Evolutionary conservation across 2,329 filamentous ascomycete genomes (phyloP), one percentile per base, ranked within the genome.

Genomic region (Stagonosporopsis rhizophila): DNA sequence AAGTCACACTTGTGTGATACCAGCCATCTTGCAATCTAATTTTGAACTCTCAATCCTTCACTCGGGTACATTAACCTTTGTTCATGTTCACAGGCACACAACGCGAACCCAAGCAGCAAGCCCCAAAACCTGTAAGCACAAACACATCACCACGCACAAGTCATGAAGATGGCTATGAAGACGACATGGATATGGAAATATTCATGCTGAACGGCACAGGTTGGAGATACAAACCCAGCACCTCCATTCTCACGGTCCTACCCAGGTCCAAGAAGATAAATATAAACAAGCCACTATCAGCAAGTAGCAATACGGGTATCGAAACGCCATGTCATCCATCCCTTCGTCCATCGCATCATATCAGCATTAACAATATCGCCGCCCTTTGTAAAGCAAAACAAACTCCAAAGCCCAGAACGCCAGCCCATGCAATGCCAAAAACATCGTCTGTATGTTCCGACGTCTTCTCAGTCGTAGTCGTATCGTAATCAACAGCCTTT

Each of bases 291-390:
- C 44, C 32, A 44, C 14, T 11, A 4, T 17, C 19, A n/a, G 28
- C 28, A 30, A 11, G 35, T 28, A 27, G 50, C 50, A 27, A 11
- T 19, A 34, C 50, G 50, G 50, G 50, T 58, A 58, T 58, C 56
- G 35, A 49, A 56, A 56, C 45, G 34, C 39, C 34, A n/a, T 28
- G 30, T 15, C 35, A 37, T 15, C 7, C 28, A 30, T n/a, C 27
- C 11, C 6, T 30, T 9, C 27, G 7, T 30, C 27, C 27, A 30
- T 30, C 27, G 23, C 39, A 28, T 27, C 39, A 28, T 9, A 3
- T 6, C n/a, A 27, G 9, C 23, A 28, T 17, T 12, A 41, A 8
- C 28, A 30, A 2, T 30, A 11, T 30, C 28, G 4, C 28, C 28
- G 4, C 25, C 17, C 12, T 14, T 27, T 8, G 14, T 12, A 20